Base-by-base conservation (phyloP, 768 basidiomycete species). In the Tricholoma sp. region DNA sequence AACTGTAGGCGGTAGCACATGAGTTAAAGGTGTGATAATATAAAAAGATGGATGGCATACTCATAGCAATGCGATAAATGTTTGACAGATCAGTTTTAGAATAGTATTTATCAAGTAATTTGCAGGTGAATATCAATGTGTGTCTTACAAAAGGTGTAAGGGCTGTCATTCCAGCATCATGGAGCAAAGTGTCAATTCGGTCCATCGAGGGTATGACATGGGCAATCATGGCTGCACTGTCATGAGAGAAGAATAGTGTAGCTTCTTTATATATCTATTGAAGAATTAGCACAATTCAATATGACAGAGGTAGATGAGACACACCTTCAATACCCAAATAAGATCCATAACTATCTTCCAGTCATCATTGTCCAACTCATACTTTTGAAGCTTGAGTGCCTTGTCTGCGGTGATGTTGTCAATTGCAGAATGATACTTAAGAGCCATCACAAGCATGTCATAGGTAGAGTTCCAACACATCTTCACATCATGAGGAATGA, bases 201-300 rank as follows among this genome's bases (percentile, higher is more conserved):
- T 76, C 72, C 73, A 75, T 75, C 0, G 69, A 71, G 7, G 72
- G 74, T 12, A 75, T 75, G 4, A 76, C 71, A 0, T 51, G 64
- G 0, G 69, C 63, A 3, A 75, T 66, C 0, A 69, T 66, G 0
- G 61, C 64, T 14, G 22, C 51, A 1, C 57, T 16, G 4, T 2
- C 29, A 29, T 29, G 29, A 29, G 66, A 74, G 61, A 74, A 76
- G 45, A 59, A 71, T 0, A 66, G 50, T 8, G 65, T 76, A 0
- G 68, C 64, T 29, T 73, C 63, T 54, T 74, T 73, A 52, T 72
- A 64, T 10, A 70, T 57, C 72, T 75, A 31, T 1, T 14, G 41
- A 21, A 47, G 12, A 39, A 39, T 19, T 37, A 29, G 32, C 14
- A 34, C 11, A 29, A 50, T 34, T 34, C 8, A 10, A 7, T 34